Evolutionary conservation across 2,329 filamentous ascomycete species (phyloP), one percentile per base, ranked within the genome.

Genomic region (Fusarium albosuccineum): DNA sequence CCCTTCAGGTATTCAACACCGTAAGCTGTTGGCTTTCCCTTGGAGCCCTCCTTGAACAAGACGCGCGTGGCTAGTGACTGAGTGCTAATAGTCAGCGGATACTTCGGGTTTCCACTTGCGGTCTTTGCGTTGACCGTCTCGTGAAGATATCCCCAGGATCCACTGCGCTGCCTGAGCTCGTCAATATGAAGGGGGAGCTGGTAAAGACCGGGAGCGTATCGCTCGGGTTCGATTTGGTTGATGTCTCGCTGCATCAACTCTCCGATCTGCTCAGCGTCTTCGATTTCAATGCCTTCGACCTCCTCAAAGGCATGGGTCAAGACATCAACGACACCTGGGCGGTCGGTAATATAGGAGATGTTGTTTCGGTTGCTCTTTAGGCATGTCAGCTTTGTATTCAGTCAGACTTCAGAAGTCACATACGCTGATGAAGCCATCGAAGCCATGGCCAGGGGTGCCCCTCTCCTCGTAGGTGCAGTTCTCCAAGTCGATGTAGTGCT

Each of bases 41-140:
- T 51, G 5, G 6, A 42, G 46, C 45, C 61, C 4, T 48, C 9
- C 8, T 50, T 45, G 5, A 87, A 78, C 3, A 80, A 67, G 0
- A 81, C 72, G 33, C 70, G 75, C 1, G 77, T 79, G 4, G 77
- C 80, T 4, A 82, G 69, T 6, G 76, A 78, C 48, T 79, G 70
- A 0, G 75, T 69, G 42, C 75, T 73, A 17, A 79, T 34, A 59
- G 81, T 77, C 68, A 87, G 60, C 70, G 85, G 40, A 78, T 87
- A 73, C 73, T 77, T 82, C 59, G 82, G 79, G 14, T 78, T 80
- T 30, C 80, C 65, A 73, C 85, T 55, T 77, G 78, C 5, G 73
- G 85, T 60, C 73, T 82, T 71, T 78, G 78, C 57, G 63, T 84
- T 62, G 73, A 83, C 27, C 1, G 67, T 70, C 7, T 69, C 57